A percentile compares a stretch with the other conserved stretches of the same genome.
Conservation (phyloP, 2,329 filamentous ascomycete species). For the Trichoderma koningiopsis region DNA sequence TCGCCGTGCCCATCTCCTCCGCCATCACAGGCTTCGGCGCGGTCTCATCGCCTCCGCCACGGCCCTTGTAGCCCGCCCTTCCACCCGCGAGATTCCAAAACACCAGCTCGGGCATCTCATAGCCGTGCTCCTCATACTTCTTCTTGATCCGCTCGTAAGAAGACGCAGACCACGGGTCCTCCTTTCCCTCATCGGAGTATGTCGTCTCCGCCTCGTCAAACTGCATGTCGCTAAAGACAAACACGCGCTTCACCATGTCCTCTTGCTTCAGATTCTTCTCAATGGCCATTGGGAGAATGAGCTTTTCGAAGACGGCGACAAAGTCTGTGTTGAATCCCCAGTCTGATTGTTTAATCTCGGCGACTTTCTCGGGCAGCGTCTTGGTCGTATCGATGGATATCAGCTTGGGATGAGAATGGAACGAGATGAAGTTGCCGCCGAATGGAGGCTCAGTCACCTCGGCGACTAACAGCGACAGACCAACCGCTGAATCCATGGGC, state of each 20-base stretch:
- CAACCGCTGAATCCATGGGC: constrained; percentile 57
- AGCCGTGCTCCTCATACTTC: constrained; percentile 51
- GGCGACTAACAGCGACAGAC: constrained; percentile 57
- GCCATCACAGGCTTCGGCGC: constrained; percentile 53
- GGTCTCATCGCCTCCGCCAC: constrained; percentile 32
- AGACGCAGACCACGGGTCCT: constrained; percentile 40
- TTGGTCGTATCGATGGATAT: constrained; percentile 43
- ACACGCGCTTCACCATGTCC: constrained; percentile 63
- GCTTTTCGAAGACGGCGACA: constrained; percentile 53
- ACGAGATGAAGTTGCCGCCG: constrained; percentile 58
- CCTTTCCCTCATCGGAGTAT: rapidly evolving
- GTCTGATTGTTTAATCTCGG: constrained; percentile 31
- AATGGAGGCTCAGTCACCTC: constrained; percentile 57
- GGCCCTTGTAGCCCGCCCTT: constrained; percentile 30
- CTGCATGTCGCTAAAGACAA: constrained; percentile 65
- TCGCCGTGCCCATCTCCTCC: constrained; percentile 47
- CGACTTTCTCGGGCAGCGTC: constrained; percentile 47
- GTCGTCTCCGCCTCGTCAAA: constrained; percentile 47
- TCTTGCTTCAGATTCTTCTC: constrained; percentile 52
- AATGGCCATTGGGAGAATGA: constrained; percentile 58
- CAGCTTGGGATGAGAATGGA: constrained; percentile 47
- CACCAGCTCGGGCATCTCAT: constrained; percentile 60
- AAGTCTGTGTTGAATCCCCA: constrained; percentile 56
- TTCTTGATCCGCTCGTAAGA: constrained; percentile 54
- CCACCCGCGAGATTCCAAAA: constrained; percentile 61